phyloP scores from a whole-genome alignment of 192 early-diverging fungal species.

The Backusella morwellensis region DNA sequence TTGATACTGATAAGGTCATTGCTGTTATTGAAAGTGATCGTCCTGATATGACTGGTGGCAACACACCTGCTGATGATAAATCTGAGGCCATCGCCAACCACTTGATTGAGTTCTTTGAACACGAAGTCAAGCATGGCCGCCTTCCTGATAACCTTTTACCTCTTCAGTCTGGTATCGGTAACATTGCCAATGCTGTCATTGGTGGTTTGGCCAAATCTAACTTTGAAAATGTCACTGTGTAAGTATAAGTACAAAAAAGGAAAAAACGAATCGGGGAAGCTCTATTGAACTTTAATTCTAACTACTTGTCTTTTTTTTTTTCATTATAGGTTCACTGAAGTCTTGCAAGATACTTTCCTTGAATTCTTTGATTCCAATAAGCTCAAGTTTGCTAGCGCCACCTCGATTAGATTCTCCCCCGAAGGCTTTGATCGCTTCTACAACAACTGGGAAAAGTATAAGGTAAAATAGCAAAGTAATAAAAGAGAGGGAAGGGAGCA shows the following conservation, averaged over 20 bases:
- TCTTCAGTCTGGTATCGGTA: conserved; percentile 43
- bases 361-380: conserved; percentile 38
- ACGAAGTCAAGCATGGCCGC: conserved; percentile 40
- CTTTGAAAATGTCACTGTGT: conserved; percentile 38
- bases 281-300: neutral
- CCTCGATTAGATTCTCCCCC: conserved; percentile 42
- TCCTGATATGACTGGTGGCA: conserved; percentile 34
- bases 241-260: conserved; percentile 18
- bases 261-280: neutral
- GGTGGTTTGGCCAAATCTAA: conserved; percentile 38
- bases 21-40: conserved; percentile 37
- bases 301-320: neutral
- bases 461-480: conserved; percentile 12
- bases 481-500: neutral
- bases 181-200: conserved; percentile 46
- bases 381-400: conserved; percentile 31
- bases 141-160: conserved; percentile 36
- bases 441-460: conserved; percentile 38
- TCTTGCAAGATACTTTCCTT: conserved; percentile 45
- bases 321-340: conserved; percentile 35
- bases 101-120: conserved; percentile 40
- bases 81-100: conserved; percentile 34
- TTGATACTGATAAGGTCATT: conserved; percentile 38
- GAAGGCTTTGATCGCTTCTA: conserved; percentile 41
- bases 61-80: conserved; percentile 25